phyloP scores from a whole-genome alignment of 2,329 filamentous ascomycete genomes.

The Fusarium vanettenii region DNA sequence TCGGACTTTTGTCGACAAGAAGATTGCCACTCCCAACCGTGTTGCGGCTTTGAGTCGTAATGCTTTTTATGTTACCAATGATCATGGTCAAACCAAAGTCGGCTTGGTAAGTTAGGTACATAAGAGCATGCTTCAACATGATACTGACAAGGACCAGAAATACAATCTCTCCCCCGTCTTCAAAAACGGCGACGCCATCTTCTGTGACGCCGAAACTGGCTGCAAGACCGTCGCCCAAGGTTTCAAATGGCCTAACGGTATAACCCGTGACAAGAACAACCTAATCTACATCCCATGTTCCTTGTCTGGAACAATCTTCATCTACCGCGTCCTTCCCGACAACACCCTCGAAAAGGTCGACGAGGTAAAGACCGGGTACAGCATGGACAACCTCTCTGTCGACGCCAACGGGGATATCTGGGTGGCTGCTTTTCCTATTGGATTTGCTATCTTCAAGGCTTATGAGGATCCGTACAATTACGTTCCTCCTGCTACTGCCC shows the following conservation, averaged over 20 bases:
- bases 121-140: fast-evolving
- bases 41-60: conserved; percentile 18
- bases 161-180: conserved; percentile 37
- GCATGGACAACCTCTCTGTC: conserved; percentile 37
- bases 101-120: conserved; percentile 20
- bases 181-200: conserved; percentile 42
- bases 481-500: conserved; percentile 6
- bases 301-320: conserved; percentile 28
- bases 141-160: conserved; percentile 3
- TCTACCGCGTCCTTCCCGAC: conserved; percentile 15
- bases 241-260: conserved; percentile 48
- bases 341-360: conserved; percentile 22
- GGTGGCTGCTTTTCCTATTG: conserved; percentile 27
- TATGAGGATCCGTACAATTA: conserved; percentile 28
- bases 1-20: conserved; percentile 20
- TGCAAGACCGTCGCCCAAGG: conserved; percentile 37
- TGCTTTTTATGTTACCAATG: conserved; percentile 34
- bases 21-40: conserved; percentile 37
- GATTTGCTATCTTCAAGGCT: conserved; percentile 17
- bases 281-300: conserved; percentile 48
- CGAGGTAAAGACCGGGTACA: conserved; percentile 11
- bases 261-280: conserved; percentile 38
- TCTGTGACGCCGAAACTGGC: conserved; percentile 37
- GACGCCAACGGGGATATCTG: conserved; percentile 38
- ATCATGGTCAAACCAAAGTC: conserved; percentile 31